Base-by-base conservation (phyloP, 306 rosid genomes). In the Carpinus fangiana region DNA sequence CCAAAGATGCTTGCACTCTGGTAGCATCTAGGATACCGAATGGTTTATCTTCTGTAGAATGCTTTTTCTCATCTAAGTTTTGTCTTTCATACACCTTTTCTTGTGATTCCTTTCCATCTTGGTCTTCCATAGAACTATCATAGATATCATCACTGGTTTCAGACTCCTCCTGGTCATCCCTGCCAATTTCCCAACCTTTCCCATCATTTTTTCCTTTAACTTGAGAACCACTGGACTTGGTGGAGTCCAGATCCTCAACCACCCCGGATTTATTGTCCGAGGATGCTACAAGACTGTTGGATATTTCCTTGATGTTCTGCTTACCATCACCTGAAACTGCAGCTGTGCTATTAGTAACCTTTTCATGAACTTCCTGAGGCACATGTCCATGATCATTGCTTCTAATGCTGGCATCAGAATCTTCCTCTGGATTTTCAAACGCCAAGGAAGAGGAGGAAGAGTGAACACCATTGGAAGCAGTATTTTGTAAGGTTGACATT, bases 361-460 rank as follows among this genome's bases (percentile, higher is more conserved):
- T 81, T 77, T 76, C 83, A 50, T 38, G 76, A 82, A 57, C 79
- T 76, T 82, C 87, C 50, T 77, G 77, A 23, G 80, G 66, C 73
- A 84, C 82, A 79, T 70, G 48, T 76, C 78, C 82, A 41, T 51
- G 55, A n/a, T 55, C 82, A 59, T 73, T 82, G 83, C 85, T 87
- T 85, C 73, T 77, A 51, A 77, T 83, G 67, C 80, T 67, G 75
- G 72, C 47, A 75, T 76, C 76, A 45, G 84, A 88, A 56, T 78
- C 86, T 73, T 80, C 86, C 70, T 84, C 86, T 4, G 76, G 73
- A 62, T 78, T 78, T 73, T 74, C 87, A 78, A 28, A 78, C 66
- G 31, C 70, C 67, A 81, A 81, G 53, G 83, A 78, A 31, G 83
- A 76, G 23, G 91, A 79, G 65, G 91, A 83, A 78, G 85, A 86